A percentile compares a stretch with the other conserved stretches of the same genome.
These are phyloP conservation scores for Aspergillus nanangensis DNA, from an alignment of 495 filamentous ascomycete species.

Conservation along the genomic window DNA sequence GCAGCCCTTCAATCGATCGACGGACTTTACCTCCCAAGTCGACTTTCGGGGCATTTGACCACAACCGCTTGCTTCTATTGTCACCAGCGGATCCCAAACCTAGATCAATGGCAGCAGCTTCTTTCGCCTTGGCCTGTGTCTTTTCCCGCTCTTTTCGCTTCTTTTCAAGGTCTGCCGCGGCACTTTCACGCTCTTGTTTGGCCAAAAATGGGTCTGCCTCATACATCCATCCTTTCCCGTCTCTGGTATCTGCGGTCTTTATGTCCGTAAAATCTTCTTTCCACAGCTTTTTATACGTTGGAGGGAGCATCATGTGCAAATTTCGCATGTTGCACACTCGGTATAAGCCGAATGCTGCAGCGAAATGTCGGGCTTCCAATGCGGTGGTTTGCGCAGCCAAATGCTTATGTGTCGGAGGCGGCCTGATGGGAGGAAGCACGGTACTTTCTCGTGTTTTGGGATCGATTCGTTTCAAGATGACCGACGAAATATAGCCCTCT, in stretches of 20 bases:
- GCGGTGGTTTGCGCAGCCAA: constrained; percentile 65
- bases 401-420: constrained; percentile 69
- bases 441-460: constrained; percentile 75
- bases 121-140: constrained; percentile 56
- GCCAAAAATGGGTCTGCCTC: constrained; percentile 90
- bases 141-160: constrained; percentile 60
- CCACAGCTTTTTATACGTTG: constrained; percentile 82
- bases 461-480: constrained; percentile 73
- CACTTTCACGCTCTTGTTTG: constrained; percentile 71
- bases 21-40: constrained; percentile 83
- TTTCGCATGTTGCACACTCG: constrained; percentile 92
- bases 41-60: constrained; percentile 81
- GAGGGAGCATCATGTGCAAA: constrained; percentile 89
- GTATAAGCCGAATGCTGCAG: constrained; percentile 85
- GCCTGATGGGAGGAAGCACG: constrained; percentile 70
- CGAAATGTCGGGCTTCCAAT: constrained; percentile 88
- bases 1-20: constrained; percentile 68
- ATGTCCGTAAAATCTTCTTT: constrained; percentile 75
- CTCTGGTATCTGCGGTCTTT: constrained; percentile 70
- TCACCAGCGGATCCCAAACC: constrained; percentile 27
- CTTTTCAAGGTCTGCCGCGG: constrained; percentile 65
- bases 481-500: constrained; percentile 70
- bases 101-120: constrained; percentile 43
- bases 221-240: constrained; percentile 86
- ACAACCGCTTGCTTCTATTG: constrained; percentile 55